These are phyloP conservation scores for Wallacemonas sp. DNA, from an alignment of 208 protist species.

Conservation along the genomic window DNA sequence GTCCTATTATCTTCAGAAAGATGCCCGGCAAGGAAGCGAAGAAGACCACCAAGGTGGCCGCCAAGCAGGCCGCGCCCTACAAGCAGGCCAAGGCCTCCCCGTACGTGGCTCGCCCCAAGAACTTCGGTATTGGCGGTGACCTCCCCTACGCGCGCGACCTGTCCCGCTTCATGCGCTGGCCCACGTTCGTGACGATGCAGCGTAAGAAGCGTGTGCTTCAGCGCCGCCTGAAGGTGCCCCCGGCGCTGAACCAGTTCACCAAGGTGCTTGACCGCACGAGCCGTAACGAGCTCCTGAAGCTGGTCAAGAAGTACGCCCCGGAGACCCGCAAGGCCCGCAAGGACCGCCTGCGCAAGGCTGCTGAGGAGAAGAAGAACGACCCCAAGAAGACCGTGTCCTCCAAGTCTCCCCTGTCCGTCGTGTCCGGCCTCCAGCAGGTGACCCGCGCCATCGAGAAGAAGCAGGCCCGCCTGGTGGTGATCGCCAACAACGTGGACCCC, in stretches of 20 bases:
- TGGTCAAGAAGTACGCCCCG: conserved; percentile 98
- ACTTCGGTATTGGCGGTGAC: conserved; percentile 93
- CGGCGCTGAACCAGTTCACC: conserved; percentile 89
- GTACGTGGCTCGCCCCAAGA: conserved; percentile 85
- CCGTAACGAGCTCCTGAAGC: conserved; percentile 97
- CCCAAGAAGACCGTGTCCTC: conserved; percentile 73
- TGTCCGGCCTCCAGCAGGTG: conserved; percentile 98
- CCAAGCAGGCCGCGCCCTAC: conserved; percentile 77
- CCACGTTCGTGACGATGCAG: conserved; percentile 97
- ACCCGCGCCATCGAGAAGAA: conserved; percentile 98
- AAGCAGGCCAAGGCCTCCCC: conserved; percentile 69
- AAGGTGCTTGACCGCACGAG: conserved; percentile 93
- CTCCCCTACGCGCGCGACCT: conserved; percentile 96
- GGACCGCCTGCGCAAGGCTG: conserved; percentile 91
- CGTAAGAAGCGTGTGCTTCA: conserved; percentile 97
- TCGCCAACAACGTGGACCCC: conserved; percentile 99
- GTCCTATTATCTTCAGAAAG: conserved; percentile 4
- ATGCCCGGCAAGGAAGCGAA: conserved; percentile 91
- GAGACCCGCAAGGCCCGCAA: conserved; percentile 95
- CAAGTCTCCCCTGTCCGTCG: conserved; percentile 91
- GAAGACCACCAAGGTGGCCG: conserved; percentile 61
- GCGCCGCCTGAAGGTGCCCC: conserved; percentile 97
- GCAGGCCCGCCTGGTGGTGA: conserved; percentile 99
- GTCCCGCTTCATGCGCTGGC: conserved; percentile 98
- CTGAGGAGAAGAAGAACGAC: conserved; percentile 92